These are phyloP conservation scores for Cryptosporidium ubiquitum DNA, from an alignment of 169 alveolate genomes.

Conservation along the genomic window DNA sequence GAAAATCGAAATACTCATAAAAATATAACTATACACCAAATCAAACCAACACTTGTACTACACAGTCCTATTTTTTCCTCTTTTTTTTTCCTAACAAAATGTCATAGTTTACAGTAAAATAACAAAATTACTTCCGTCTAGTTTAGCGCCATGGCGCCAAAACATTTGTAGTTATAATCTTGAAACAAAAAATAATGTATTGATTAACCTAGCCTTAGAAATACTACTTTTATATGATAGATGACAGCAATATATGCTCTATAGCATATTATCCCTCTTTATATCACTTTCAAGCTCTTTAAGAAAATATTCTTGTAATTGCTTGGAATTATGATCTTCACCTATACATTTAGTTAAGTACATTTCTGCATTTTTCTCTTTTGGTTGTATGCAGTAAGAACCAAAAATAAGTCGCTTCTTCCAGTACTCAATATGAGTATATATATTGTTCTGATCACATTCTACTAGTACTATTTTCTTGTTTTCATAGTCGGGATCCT, in stretches of 20 bases:
- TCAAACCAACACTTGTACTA: not conserved
- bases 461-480: not conserved
- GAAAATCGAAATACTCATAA: not conserved
- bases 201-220: not conserved
- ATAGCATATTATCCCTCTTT: not conserved
- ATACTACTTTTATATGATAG: not conserved
- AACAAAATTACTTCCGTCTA: slow-evolving; percentile 5
- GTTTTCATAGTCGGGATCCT: not conserved
- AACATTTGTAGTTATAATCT: too few species aligned
- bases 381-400: slow-evolving; percentile 47
- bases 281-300: not conserved
- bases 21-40: not conserved
- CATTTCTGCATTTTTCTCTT: not conserved
- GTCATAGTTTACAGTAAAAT: slow-evolving; percentile 12
- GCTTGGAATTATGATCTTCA: not conserved
- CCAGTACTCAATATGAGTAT: slow-evolving; percentile 43
- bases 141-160: slow-evolving; percentile 15
- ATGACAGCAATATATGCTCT: not conserved
- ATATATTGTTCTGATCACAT: slow-evolving; percentile 13
- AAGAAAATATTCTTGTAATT: slow-evolving; percentile 14
- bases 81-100: not conserved
- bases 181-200: not conserved
- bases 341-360: slow-evolving; percentile 13
- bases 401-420: slow-evolving; percentile 37
- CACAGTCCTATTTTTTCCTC: not conserved